These are phyloP conservation scores for Rubroboletus pulcherrimus DNA, from an alignment of 768 basidiomycete genomes.

Conservation along the genomic window DNA sequence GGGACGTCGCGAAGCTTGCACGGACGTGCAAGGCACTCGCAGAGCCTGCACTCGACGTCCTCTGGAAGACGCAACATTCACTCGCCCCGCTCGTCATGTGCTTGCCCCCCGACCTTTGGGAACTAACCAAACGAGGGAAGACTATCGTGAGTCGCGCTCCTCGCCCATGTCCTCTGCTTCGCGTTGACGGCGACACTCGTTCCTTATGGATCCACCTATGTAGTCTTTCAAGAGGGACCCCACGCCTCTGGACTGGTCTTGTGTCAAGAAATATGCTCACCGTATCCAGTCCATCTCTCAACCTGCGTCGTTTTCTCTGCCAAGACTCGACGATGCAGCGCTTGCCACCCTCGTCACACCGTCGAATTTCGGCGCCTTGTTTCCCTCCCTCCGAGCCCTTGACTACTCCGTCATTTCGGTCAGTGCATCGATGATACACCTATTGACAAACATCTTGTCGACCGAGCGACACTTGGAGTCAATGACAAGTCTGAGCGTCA, in stretches of 20 bases:
- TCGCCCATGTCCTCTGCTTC: neutral
- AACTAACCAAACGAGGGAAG: slow-evolving; percentile 15
- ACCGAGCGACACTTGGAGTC: slow-evolving; percentile 14
- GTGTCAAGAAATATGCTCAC: slow-evolving; percentile 22
- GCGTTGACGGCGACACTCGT: neutral
- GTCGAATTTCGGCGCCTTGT: slow-evolving; percentile 18
- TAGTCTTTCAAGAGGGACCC: slow-evolving; percentile 23
- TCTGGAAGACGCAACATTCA: slow-evolving; percentile 30
- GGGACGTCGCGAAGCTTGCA: slow-evolving; percentile 27
- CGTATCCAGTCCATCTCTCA: slow-evolving; percentile 24
- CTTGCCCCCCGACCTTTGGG: slow-evolving; percentile 25
- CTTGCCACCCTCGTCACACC: slow-evolving; percentile 20
- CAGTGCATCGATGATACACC: slow-evolving; percentile 14
- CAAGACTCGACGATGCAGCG: slow-evolving; percentile 24
- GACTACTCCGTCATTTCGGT: slow-evolving; percentile 29
- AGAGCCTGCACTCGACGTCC: slow-evolving; percentile 30
- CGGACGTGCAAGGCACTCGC: slow-evolving; percentile 27
- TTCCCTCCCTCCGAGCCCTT: slow-evolving; percentile 24
- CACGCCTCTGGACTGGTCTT: slow-evolving; percentile 20
- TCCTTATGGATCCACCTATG: neutral
- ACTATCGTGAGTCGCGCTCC: slow-evolving; percentile 19
- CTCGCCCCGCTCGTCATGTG: slow-evolving; percentile 29
- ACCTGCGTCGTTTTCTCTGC: slow-evolving; percentile 20
- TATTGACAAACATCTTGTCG: slow-evolving; percentile 20
- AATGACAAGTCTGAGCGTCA: slow-evolving; percentile 22